Evolutionary conservation across 495 filamentous ascomycete genomes (phyloP).

Genomic region (Aspergillus nidulans): DNA sequence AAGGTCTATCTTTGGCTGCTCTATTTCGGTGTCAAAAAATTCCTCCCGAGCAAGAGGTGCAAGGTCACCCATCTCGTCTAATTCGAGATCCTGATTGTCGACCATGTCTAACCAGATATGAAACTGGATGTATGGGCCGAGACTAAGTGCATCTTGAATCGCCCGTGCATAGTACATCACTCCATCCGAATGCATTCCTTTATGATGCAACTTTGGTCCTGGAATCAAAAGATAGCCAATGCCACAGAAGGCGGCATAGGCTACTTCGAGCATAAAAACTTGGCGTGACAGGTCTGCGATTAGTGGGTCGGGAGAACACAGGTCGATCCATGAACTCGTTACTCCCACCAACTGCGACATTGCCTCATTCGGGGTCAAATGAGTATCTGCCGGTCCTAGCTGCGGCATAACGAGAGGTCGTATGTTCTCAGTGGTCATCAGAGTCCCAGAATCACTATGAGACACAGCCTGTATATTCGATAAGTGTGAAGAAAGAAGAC

Average conservation of each 20-base stretch:
- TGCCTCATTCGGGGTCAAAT: conserved; percentile 64
- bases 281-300: conserved; percentile 81
- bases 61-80: conserved; percentile 53
- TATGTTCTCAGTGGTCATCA: conserved; percentile 34
- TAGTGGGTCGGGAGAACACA: conserved; percentile 76
- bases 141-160: conserved; percentile 72
- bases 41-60: conserved; percentile 54
- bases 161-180: conserved; percentile 74
- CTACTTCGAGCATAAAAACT: conserved; percentile 82
- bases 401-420: conserved; percentile 60
- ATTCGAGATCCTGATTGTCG: conserved; percentile 48
- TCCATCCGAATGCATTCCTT: conserved; percentile 40
- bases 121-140: conserved; percentile 71
- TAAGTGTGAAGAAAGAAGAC: conserved; percentile 56
- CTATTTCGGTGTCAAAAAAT: conserved; percentile 33
- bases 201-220: conserved; percentile 59
- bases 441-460: conserved; percentile 31
- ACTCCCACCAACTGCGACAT: conserved; percentile 68
- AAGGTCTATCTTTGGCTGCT: conserved; percentile 48
- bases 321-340: conserved; percentile 83
- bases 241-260: conserved; percentile 93
- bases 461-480: conserved; percentile 29
- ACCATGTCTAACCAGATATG: conserved; percentile 81
- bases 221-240: conserved; percentile 76
- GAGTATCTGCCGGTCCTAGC: conserved; percentile 67